These are phyloP conservation scores for Suillus brevipes DNA, from an alignment of 768 basidiomycete species.

Conservation along the genomic window DNA sequence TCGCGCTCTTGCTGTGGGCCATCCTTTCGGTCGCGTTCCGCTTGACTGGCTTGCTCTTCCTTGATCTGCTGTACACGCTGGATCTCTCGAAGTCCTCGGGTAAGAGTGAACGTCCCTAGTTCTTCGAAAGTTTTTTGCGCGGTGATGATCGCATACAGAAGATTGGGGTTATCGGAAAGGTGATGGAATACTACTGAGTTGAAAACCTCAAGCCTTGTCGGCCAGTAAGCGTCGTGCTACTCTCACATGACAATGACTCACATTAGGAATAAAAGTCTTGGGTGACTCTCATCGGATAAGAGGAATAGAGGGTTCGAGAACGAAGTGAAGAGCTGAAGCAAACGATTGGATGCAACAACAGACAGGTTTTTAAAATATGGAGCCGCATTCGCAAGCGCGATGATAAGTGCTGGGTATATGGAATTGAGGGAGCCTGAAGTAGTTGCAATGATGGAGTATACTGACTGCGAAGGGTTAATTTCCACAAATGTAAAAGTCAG, in stretches of 20 bases:
- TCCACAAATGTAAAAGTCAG: constrained; percentile 10
- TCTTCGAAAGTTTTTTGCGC: constrained; percentile 86
- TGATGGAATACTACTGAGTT: constrained; percentile 81
- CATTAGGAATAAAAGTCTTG: constrained; percentile 90
- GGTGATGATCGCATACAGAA: constrained; percentile 83
- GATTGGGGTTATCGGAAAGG: constrained; percentile 80
- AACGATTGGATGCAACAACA: constrained; percentile 76
- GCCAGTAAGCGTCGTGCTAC: background rate
- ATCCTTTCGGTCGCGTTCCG: constrained; percentile 26
- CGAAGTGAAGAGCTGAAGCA: constrained; percentile 87
- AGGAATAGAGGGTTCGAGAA: constrained; percentile 90
- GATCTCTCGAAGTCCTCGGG: constrained; percentile 83
- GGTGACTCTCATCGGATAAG: constrained; percentile 93
- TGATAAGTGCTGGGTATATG: constrained; percentile 90
- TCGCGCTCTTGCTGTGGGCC: constrained; percentile 15
- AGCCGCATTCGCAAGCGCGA: constrained; percentile 84
- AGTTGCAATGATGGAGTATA: constrained; percentile 88
- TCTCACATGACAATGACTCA: constrained; percentile 34
- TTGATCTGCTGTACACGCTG: constrained; percentile 69
- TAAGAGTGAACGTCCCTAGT: constrained; percentile 88
- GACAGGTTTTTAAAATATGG: constrained; percentile 84
- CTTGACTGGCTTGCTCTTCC: constrained; percentile 57
- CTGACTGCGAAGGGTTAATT: constrained; percentile 50
- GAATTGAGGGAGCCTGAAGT: constrained; percentile 81
- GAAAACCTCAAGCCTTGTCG: constrained; percentile 81